Conservation (phyloP, 441 rosid genomes). For the Erodium trifolium region DNA sequence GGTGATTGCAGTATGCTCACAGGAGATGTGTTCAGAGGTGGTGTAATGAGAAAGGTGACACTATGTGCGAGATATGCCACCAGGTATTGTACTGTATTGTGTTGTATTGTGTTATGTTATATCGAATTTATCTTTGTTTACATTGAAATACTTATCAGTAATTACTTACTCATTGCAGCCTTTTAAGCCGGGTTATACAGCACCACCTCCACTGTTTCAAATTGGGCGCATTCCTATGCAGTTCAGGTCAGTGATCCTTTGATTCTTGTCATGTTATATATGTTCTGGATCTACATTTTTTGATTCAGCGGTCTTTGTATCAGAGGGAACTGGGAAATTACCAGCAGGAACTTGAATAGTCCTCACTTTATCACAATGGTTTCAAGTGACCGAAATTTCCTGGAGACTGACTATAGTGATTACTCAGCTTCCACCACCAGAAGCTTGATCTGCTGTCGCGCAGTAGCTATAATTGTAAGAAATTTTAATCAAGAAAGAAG, state of each 20-base stretch:
- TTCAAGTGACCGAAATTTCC: conserved; percentile 47
- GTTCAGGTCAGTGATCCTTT: conserved; percentile 39
- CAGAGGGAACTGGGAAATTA: conserved; percentile 74
- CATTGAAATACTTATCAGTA: neutral
- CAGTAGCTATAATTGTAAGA: conserved; percentile 49
- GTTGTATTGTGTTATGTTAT: neutral
- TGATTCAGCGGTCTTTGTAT: conserved; percentile 12
- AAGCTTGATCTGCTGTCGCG: conserved; percentile 53
- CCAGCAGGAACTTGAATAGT: conserved; percentile 42
- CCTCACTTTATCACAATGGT: conserved; percentile 66
- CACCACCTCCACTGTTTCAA: conserved; percentile 72
- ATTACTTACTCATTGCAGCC: conserved; percentile 35
- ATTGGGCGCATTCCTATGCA: conserved; percentile 63
- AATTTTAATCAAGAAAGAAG: neutral
- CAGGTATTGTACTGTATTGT: conserved; percentile 31
- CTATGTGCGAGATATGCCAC: conserved; percentile 71
- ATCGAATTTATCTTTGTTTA: neutral
- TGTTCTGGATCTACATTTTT: too few relatives aligned
- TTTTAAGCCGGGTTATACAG: conserved; percentile 79
- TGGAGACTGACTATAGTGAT: conserved; percentile 35
- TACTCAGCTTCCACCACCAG: conserved; percentile 45
- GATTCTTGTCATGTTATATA: neutral
- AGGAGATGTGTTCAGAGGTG: conserved; percentile 71
- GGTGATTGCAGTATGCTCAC: conserved; percentile 56
- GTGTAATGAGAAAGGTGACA: conserved; percentile 80